phyloP scores from a whole-genome alignment of 192 early-diverging fungal genomes.

The Chytriomyces confervae region DNA sequence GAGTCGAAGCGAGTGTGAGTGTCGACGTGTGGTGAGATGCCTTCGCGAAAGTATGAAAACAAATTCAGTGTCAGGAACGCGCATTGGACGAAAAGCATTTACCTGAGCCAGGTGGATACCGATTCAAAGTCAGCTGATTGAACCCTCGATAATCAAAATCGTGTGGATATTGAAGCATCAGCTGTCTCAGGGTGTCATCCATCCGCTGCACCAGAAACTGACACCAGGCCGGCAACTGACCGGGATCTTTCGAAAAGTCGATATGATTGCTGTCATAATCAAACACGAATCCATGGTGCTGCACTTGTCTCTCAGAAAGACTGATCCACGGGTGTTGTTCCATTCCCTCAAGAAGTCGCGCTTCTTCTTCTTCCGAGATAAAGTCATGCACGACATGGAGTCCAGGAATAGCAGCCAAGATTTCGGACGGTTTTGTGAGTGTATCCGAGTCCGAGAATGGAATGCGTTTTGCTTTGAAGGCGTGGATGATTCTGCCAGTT shows the following conservation, averaged over 20 bases:
- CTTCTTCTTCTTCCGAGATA: constrained; percentile 50
- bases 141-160: constrained; percentile 29
- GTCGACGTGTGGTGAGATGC: constrained; percentile 56
- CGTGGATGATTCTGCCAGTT: constrained; percentile 11
- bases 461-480: constrained; percentile 2
- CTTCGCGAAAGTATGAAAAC: background rate
- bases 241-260: constrained; percentile 12
- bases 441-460: constrained; percentile 25
- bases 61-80: background rate
- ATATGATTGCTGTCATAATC: constrained; percentile 34
- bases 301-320: constrained; percentile 36
- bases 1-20: constrained; percentile 56
- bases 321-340: constrained; percentile 23
- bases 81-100: background rate
- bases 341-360: constrained; percentile 40
- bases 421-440: constrained; percentile 21
- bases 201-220: constrained; percentile 27
- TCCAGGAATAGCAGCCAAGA: constrained; percentile 22
- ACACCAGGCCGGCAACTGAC: constrained; percentile 22
- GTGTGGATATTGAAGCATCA: background rate
- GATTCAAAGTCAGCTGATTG: constrained; percentile 56
- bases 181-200: background rate
- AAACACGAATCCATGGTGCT: constrained; percentile 38
- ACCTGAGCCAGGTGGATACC: constrained; percentile 54
- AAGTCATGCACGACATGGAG: constrained; percentile 47